A percentile compares a stretch with the other conserved stretches of the same genome.
phyloP scores from a whole-genome alignment of 495 filamentous ascomycete genomes.

The Pyronema omphalodes region DNA sequence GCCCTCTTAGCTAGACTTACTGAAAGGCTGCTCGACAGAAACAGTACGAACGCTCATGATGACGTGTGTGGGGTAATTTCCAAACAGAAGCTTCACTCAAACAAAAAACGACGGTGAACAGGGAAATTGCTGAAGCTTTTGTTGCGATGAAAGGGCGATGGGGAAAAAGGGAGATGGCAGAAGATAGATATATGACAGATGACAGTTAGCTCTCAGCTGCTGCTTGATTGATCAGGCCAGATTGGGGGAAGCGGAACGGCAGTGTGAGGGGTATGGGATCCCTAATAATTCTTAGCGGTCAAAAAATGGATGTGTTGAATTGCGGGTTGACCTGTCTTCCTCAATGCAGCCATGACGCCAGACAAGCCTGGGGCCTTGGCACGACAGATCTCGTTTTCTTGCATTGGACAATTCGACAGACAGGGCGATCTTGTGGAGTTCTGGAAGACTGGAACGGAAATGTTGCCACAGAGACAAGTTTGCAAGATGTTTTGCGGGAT shows the following conservation, averaged over 20 bases:
- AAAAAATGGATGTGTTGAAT: background rate
- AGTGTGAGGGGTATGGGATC: background rate
- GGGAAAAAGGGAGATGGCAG: background rate
- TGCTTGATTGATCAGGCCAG: background rate
- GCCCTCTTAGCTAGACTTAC: conserved; percentile 6
- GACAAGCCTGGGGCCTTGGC: background rate
- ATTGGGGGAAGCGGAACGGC: background rate
- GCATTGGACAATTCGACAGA: too few species aligned
- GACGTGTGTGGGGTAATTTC: background rate
- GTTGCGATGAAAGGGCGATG: background rate
- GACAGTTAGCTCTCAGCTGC: too few species aligned
- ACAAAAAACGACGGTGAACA: background rate
- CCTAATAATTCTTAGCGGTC: background rate
- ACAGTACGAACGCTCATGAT: conserved; percentile 15
- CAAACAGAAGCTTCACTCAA: background rate
- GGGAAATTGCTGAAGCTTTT: background rate
- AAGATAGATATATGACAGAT: background rate
- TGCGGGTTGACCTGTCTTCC: background rate
- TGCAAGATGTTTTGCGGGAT: too few species aligned
- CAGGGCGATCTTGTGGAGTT: too few species aligned
- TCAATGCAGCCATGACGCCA: background rate
- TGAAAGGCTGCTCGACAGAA: conserved; percentile 14
- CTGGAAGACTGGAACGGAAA: too few species aligned
- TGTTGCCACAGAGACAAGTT: too few species aligned
- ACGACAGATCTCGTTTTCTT: background rate